Percentiles rank a stretch among this genome's conserved stretches.
Evolutionary conservation across 305 asterid genomes (phyloP).

Genomic region (Ajuga reptans): DNA sequence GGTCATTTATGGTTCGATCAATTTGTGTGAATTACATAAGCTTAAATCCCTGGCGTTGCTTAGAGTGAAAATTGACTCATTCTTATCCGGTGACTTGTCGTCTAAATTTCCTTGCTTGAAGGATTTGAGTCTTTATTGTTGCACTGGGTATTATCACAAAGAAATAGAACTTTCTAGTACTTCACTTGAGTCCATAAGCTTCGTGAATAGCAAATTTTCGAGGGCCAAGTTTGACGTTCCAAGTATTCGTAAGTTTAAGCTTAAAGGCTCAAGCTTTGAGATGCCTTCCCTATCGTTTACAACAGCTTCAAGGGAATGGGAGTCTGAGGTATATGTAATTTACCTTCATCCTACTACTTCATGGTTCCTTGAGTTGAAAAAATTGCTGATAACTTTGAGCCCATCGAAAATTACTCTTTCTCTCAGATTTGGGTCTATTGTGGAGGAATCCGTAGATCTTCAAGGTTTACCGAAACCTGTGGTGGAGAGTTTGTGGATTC

Average conservation of each 20-base stretch:
- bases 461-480: background rate
- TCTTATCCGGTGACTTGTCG: background rate
- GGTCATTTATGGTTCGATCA: too few species aligned
- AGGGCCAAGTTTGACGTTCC: slow-evolving; percentile 18
- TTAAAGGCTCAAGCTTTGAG: background rate
- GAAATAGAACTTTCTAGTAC: background rate
- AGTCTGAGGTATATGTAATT: background rate
- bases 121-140: background rate
- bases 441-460: background rate
- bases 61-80: too few species aligned
- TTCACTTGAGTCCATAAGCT: slow-evolving; percentile 1
- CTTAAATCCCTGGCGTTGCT: background rate
- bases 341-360: background rate
- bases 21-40: background rate
- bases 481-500: slow-evolving; percentile 8
- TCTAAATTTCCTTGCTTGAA: slow-evolving; percentile 17
- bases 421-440: background rate
- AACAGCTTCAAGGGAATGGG: background rate
- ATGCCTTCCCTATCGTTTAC: background rate
- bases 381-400: background rate
- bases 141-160: background rate
- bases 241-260: background rate
- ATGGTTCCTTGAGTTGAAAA: slow-evolving; percentile 2
- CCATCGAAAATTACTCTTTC: background rate
- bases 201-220: background rate